phyloP scores from a whole-genome alignment of 345 rosid genomes.

The Reutealis trisperma region DNA sequence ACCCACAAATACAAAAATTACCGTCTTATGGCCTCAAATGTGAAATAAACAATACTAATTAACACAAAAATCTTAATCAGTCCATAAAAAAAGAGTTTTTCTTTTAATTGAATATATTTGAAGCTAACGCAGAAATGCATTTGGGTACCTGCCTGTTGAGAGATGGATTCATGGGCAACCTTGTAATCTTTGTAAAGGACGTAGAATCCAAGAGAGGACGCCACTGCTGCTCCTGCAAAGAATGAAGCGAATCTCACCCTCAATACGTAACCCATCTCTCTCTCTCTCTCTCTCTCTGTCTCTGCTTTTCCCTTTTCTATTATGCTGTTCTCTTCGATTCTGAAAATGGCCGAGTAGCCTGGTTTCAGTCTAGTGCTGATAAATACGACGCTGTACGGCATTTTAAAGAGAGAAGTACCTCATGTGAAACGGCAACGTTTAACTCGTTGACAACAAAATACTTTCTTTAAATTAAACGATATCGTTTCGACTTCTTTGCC shows the following conservation, averaged over 20 bases:
- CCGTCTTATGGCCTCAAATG: not conserved
- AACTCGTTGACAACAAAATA: too few species aligned
- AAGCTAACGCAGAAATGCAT: not conserved
- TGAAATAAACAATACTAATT: too few species aligned
- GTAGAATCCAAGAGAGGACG: conserved; percentile 72
- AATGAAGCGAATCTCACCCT: conserved; percentile 94
- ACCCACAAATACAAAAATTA: too few species aligned
- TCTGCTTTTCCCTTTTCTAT: not conserved
- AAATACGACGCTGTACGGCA: not conserved
- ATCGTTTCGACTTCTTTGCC: not conserved
- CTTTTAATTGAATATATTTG: not conserved
- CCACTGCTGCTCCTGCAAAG: conserved; percentile 86
- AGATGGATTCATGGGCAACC: conserved; percentile 71
- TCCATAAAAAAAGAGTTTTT: not conserved
- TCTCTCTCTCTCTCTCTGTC: conserved; percentile 18
- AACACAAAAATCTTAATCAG: not conserved
- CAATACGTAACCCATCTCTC: conserved; percentile 77
- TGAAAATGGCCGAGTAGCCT: not conserved
- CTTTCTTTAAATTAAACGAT: not conserved
- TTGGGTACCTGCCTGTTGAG: conserved; percentile 60
- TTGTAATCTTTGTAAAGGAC: conserved; percentile 84
- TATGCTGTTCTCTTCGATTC: not conserved
- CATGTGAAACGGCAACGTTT: not conserved
- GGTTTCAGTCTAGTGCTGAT: not conserved
- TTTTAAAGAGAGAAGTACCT: too few species aligned